Percentiles rank a stretch among this genome's conserved stretches.
These are phyloP conservation scores for Ophiosphaerella korrae DNA, from an alignment of 2,329 filamentous ascomycete genomes.

Conservation along the genomic window DNA sequence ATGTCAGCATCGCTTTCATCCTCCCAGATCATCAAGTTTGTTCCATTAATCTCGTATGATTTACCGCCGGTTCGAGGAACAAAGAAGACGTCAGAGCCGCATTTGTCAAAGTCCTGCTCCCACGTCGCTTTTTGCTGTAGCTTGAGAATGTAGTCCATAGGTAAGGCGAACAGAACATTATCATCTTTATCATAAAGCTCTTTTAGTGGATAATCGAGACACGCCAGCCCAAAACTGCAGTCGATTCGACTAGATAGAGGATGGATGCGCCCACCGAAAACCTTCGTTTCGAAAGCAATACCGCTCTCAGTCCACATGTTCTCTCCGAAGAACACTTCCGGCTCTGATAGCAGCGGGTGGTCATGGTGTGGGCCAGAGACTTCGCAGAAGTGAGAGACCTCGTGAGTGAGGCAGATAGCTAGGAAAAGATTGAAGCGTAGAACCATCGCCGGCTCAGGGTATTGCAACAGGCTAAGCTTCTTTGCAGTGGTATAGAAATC, in stretches of 20 bases:
- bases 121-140: slow-evolving; percentile 47
- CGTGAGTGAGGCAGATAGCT: slow-evolving; percentile 45
- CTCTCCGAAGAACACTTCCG: slow-evolving; percentile 47
- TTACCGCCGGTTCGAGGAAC: slow-evolving; percentile 47
- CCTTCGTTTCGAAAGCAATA: slow-evolving; percentile 46
- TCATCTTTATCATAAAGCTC: slow-evolving; percentile 46
- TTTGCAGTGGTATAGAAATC: slow-evolving; percentile 50
- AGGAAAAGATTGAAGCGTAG: slow-evolving; percentile 49
- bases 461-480: slow-evolving; percentile 43
- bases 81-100: slow-evolving; percentile 33
- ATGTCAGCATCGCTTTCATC: slow-evolving; percentile 47
- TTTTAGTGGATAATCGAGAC: slow-evolving; percentile 43
- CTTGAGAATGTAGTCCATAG: slow-evolving; percentile 47
- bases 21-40: slow-evolving; percentile 49
- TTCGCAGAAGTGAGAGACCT: slow-evolving; percentile 49
- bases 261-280: slow-evolving; percentile 47
- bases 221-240: slow-evolving; percentile 46
- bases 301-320: slow-evolving; percentile 49
- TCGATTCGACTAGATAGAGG: slow-evolving; percentile 47
- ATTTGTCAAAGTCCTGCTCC: slow-evolving; percentile 39
- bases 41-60: slow-evolving; percentile 45
- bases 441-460: slow-evolving; percentile 48
- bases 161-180: slow-evolving; percentile 44
- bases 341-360: slow-evolving; percentile 40
- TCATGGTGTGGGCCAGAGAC: slow-evolving; percentile 46